Conservation (phyloP, 1,139 yeast species). For the Yamadazyma triangularis region DNA sequence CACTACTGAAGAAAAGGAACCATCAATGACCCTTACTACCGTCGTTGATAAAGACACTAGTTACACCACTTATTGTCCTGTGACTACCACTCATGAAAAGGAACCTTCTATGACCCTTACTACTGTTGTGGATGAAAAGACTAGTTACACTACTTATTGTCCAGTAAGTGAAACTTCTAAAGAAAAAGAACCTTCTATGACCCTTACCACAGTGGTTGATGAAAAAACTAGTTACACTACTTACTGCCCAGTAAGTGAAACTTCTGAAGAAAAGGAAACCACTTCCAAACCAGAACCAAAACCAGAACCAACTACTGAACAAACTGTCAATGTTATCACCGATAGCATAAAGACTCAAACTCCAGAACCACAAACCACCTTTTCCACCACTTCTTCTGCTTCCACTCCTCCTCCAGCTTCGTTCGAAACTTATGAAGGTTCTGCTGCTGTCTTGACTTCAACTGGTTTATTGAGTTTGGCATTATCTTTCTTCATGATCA, state of each 20-base stretch:
- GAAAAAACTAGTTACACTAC: constrained; percentile 10
- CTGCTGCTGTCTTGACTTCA: constrained; percentile 11
- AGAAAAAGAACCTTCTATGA: constrained; percentile 3
- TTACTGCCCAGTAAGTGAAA: constrained; percentile 5
- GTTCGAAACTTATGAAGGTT: constrained; percentile 19
- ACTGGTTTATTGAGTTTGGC: constrained; percentile 16
- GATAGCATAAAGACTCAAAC: constrained; percentile 26
- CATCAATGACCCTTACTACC: constrained; percentile 14
- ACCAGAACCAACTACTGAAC: constrained; percentile 2
- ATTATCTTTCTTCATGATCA: constrained; percentile 13
- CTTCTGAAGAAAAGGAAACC: constrained; percentile 3
- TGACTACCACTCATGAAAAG: constrained; percentile 1
- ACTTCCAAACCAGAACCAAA: constrained; percentile 2
- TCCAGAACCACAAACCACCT: constrained; percentile 12
- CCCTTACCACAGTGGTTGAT: constrained; percentile 24
- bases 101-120: not conserved
- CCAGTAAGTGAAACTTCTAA: constrained; percentile 6
- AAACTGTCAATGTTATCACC: constrained; percentile 29
- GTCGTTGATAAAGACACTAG: constrained; percentile 10
- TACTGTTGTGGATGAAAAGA: not conserved
- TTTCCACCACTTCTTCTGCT: constrained; percentile 1
- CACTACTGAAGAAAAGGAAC: constrained; percentile 3
- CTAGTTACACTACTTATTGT: not conserved
- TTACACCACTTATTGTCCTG: constrained; percentile 9
- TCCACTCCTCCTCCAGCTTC: constrained; percentile 7